Base-by-base conservation (phyloP, 805 yeast genomes). In the Metschnikowia drakensbergensis region DNA sequence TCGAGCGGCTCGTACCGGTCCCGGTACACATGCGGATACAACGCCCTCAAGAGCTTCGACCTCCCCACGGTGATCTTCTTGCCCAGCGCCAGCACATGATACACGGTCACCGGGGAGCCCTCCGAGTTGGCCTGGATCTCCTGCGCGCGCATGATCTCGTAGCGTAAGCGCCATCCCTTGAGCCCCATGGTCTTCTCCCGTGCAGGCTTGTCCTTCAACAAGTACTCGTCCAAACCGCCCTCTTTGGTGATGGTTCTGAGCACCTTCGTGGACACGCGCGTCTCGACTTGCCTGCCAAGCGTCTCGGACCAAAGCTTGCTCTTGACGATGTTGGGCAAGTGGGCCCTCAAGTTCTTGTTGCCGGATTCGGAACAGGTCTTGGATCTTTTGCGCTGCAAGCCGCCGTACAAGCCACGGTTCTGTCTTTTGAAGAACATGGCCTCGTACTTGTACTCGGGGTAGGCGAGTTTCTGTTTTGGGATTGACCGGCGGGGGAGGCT, bases 111-210 rank as follows among this genome's bases (percentile, higher is more conserved):
- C 11, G 61, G 42, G 6, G 58, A 51, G 25, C 58, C 63, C 23
- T 64, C 58, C 66, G 50, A 74, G 72, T 52, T 68, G 68, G 48
- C 68, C 71, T 45, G 60, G 57, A 58, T 60, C 75, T 58, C 69
- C 69, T 59, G 67, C 50, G 66, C 65, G 58, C 67, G 68, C 60
- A 92, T 65, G 11, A 94, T 82, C 48, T 82, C 79, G 65, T 85
- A 91, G 61, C 92, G 84, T 57, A 94, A 74, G 58, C 80, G 80
- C 98, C 98, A 94, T 31, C 98, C 99, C 49, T 80, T 75, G 47
- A 91, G 85, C 0, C 99, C 99, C 61, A 94, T 72, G 64, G 94
- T 96, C 72, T 94, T 94, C 55, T 88, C 75, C 71, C 99, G 79
- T 3, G 96, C 95, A 5, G 95, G 75, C 57, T 86, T 88, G 51